These are phyloP conservation scores for Paecilomyces niveus DNA, from an alignment of 2,329 filamentous ascomycete species.

Conservation along the genomic window DNA sequence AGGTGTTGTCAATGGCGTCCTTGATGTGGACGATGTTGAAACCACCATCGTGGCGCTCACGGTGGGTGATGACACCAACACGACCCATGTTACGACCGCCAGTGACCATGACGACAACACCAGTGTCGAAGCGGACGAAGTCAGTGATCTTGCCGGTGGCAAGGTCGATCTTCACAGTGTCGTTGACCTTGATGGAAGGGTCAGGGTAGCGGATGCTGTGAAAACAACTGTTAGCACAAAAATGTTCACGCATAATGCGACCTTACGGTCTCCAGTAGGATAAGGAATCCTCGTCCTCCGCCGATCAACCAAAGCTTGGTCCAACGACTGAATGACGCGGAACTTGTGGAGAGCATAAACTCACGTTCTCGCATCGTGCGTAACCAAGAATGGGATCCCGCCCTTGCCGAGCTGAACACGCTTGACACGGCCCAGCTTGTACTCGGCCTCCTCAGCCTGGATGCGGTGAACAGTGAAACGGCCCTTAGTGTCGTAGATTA, in stretches of 20 bases:
- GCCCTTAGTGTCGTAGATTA: constrained; percentile 99
- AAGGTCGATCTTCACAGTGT: constrained; percentile 99
- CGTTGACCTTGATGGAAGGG: constrained; percentile 98
- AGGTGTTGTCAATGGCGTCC: constrained; percentile 99
- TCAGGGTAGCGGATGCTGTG: constrained; percentile 97
- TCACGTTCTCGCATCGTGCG: constrained; percentile 99
- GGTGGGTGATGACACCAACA: constrained; percentile 99
- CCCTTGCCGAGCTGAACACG: constrained; percentile 98
- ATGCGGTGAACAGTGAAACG: constrained; percentile 99
- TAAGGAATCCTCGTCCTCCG: constrained; percentile 27
- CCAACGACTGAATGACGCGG: constrained; percentile 99
- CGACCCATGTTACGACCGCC: constrained; percentile 99
- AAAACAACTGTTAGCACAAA: constrained; percentile 24
- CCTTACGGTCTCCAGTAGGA: constrained; percentile 28
- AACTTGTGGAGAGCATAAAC: constrained; percentile 56
- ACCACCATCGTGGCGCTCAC: constrained; percentile 99
- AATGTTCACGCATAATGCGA: constrained; percentile 11
- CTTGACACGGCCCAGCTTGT: constrained; percentile 99
- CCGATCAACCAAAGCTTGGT: constrained; percentile 86
- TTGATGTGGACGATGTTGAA: constrained; percentile 99
- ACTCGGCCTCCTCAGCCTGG: constrained; percentile 96
- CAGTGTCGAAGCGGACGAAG: constrained; percentile 98
- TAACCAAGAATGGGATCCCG: constrained; percentile 99
- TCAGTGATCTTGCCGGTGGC: constrained; percentile 95
- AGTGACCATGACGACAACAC: constrained; percentile 95